phyloP scores from a whole-genome alignment of 192 early-diverging fungal genomes.

The Entomortierella parvispora region DNA sequence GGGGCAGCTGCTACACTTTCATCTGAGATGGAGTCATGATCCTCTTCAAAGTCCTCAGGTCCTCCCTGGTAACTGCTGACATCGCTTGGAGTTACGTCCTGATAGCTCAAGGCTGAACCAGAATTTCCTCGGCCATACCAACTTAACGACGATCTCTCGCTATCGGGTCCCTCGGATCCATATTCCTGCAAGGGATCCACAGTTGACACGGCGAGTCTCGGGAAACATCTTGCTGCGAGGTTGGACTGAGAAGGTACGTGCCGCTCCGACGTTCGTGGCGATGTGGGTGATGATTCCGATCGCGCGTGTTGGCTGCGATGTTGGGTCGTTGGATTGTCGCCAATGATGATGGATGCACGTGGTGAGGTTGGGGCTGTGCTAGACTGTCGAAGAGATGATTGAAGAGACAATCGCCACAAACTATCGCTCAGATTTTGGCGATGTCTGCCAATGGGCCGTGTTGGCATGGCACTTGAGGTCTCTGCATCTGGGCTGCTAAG shows the following conservation, averaged over 20 bases:
- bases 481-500: background rate
- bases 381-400: constrained; percentile 7
- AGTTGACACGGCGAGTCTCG: background rate
- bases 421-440: constrained; percentile 10
- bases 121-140: constrained; percentile 45
- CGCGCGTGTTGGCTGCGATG: too few species aligned
- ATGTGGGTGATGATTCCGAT: too few species aligned
- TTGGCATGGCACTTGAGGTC: background rate
- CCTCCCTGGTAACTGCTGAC: constrained; percentile 15
- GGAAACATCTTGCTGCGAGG: background rate
- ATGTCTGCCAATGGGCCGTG: constrained; percentile 14
- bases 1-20: background rate
- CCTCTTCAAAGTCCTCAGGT: background rate
- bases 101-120: constrained; percentile 34
- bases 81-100: constrained; percentile 36
- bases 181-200: background rate
- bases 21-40: background rate
- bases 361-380: too few species aligned
- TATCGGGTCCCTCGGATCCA: constrained; percentile 6
- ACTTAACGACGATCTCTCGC: constrained; percentile 23
- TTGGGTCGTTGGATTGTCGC: too few species aligned
- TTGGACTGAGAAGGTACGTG: background rate
- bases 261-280: too few species aligned
- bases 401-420: constrained; percentile 27
- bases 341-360: too few species aligned